Evolutionary conservation across 306 rosid genomes (phyloP).

Genomic region (Carpinus fangiana): DNA sequence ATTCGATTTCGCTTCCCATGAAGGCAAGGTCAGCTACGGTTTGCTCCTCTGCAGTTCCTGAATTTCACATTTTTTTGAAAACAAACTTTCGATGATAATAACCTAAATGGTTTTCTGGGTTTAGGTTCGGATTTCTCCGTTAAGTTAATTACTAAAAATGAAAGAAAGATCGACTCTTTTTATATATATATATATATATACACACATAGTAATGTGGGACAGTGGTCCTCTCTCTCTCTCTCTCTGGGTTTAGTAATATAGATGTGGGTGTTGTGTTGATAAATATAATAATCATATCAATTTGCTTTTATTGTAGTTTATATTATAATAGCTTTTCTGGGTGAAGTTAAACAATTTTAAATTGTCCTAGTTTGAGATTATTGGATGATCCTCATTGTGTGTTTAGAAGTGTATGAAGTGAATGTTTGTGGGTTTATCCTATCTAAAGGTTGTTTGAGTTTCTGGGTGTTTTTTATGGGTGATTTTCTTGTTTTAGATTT

Average conservation of each 20-base stretch:
- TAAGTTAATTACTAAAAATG: neutral
- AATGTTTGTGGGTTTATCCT: neutral
- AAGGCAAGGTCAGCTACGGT: constrained; percentile 62
- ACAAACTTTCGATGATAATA: neutral
- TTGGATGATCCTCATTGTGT: neutral
- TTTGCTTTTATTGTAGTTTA: neutral
- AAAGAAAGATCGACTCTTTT: neutral
- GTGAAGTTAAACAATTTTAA: neutral
- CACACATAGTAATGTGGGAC: neutral
- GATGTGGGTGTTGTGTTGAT: neutral
- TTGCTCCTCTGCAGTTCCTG: neutral
- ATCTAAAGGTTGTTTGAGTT: neutral
- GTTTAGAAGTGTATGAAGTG: neutral
- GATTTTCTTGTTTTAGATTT: neutral
- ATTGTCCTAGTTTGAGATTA: neutral
- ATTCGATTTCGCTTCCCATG: constrained; percentile 73
- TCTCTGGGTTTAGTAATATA: neutral
- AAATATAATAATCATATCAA: neutral
- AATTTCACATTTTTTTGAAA: neutral
- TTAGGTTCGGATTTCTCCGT: neutral
- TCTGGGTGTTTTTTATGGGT: neutral
- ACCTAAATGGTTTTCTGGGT: neutral
- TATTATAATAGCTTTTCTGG: neutral
- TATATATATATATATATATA: neutral
- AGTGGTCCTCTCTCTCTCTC: neutral